Base-by-base conservation (phyloP, 1,284 basidiomycete species). In the Microbotryum saponariae region DNA sequence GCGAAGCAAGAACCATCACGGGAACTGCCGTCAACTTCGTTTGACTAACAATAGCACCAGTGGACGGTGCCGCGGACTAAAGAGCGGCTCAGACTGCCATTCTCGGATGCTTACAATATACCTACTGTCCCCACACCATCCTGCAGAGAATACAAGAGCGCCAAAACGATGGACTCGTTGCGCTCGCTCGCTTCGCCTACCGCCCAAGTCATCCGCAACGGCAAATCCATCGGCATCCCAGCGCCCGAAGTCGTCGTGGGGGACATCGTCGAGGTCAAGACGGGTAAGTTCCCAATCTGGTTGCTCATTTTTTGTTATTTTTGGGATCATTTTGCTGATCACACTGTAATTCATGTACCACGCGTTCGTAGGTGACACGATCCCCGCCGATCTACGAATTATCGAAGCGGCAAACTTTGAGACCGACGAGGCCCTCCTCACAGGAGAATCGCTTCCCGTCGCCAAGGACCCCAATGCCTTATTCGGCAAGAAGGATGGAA, bases 341-440 rank as follows among this genome's bases (percentile, higher is more conserved):
- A 20, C 16, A 16, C 10, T 10, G 21, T 27, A 20, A 37, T 37
- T 6, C 14, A 42, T 42, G 48, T 50, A 50, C 21, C 6, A 23
- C 48, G 27, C 48, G 48, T 18, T 29, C 8, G 42, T 23, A 56
- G 82, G 83, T 23, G 83, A 85, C 70, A 81, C 83, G 52, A 79
- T 85, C 7, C 82, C 83, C 10, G 82, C 83, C 51, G 83, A 85
- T 70, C 78, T 81, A 48, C 73, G 82, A 55, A 70, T 79, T 8
- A 70, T 80, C 33, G 76, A 77, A 6, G 77, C 76, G 4, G 71
- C 73, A 60, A 81, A 82, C 69, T 74, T 84, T 47, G 82, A 84
- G 70, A 74, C 80, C 21, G 84, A 85, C 63, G 85, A 86, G 72
- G 82, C 84, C 6, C 78, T 86, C 42, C 77, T 87, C n/a, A 87